Evolutionary conservation across 2,329 filamentous ascomycete species (phyloP), one percentile per base, ranked within the genome.

Genomic region (Mariannaea sp.): DNA sequence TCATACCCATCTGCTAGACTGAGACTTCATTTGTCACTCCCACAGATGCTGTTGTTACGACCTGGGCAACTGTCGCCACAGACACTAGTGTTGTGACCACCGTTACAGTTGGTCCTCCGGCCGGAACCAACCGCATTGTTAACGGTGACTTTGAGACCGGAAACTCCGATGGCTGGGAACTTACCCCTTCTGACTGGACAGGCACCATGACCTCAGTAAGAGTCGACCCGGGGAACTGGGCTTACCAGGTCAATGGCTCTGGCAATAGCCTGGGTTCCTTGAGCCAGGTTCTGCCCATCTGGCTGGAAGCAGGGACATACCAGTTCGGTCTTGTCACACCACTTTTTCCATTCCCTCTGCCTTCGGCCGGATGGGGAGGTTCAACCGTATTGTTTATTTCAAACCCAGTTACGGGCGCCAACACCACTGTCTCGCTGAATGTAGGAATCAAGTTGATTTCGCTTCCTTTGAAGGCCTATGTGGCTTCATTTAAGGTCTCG

Each of bases 41-140:
- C 16, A 41, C 17, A 16, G 49, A 35, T 1, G 53, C 49, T 2
- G 22, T 8, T 2, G 22, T 8, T 5, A 58, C 56, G 5, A 27
- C 13, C n/a, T 58, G 53, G 56, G 9, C 17, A 22, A 58, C 53
- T 13, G 16, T 58, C 36, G 41, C 40, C 17, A 58, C 53, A n/a
- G 56, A 30, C 9, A 56, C 48, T 7, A 53, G 49, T 3, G 42
- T 48, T 3, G n/a, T 49, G 4, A 16, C 8, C 3, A 58, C 56
- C 3, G 53, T 43, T 16, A 58, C 56, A 5, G 41, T 58, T 14
- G 53, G 49, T 4, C 53, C 56, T 3, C 49, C 49, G 2, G 29
- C 32, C 7, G 16, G 22, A 27, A 42, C 32, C 9, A 53, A 58
- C 19, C 53, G 41, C 12, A 40, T 58, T 13, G 19, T 55, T 3